A percentile compares a stretch with the other conserved stretches of the same genome.
Conservation (phyloP, 352 stramenopile species). For the Pythium monospermum region DNA sequence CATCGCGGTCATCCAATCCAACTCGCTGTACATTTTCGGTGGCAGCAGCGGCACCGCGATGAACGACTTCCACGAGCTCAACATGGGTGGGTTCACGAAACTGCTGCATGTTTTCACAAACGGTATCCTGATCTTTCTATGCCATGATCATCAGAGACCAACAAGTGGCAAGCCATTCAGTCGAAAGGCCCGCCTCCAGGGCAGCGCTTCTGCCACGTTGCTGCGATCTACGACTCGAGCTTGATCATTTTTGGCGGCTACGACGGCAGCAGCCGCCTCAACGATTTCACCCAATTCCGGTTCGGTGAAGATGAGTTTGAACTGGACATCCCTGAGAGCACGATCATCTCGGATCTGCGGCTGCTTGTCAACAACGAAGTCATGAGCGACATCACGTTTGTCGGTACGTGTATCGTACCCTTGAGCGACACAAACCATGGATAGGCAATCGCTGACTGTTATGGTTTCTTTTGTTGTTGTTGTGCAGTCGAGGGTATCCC, state of each 20-base stretch:
- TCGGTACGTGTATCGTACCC: constrained; percentile 51
- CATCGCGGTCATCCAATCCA: constrained; percentile 90
- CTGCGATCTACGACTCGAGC: constrained; percentile 86
- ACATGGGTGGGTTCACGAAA: constrained; percentile 63
- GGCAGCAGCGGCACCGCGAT: constrained; percentile 95
- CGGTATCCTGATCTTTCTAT: background rate
- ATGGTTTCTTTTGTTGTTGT: background rate
- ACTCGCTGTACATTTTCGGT: constrained; percentile 95
- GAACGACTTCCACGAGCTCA: constrained; percentile 98
- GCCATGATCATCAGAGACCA: constrained; percentile 38
- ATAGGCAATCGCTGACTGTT: background rate
- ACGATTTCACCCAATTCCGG: constrained; percentile 93
- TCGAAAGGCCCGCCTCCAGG: constrained; percentile 80
- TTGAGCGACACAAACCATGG: background rate
- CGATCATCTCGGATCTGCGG: constrained; percentile 66
- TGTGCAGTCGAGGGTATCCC: constrained; percentile 75
- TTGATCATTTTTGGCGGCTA: constrained; percentile 96
- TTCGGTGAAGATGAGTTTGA: constrained; percentile 80
- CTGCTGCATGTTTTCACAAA: too few species aligned
- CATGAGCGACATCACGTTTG: constrained; percentile 86
- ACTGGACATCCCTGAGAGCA: constrained; percentile 82
- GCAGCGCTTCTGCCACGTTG: constrained; percentile 97
- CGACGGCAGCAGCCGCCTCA: constrained; percentile 92
- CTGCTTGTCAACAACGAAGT: constrained; percentile 79
- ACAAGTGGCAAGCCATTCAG: constrained; percentile 65